phyloP scores from a whole-genome alignment of 176 grass and related monocot genomes.

The Alopecurus myosuroides region DNA sequence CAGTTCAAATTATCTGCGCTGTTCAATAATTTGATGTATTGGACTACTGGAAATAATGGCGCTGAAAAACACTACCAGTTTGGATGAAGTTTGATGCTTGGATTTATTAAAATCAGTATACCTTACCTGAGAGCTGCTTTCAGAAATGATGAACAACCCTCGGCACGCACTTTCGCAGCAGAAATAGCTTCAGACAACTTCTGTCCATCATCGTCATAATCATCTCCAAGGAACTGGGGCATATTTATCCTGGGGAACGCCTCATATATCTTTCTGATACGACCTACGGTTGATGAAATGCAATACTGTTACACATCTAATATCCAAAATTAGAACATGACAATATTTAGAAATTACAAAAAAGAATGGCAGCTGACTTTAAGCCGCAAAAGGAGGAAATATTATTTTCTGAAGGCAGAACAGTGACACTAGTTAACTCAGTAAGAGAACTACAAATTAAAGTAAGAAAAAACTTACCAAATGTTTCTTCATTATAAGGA shows the following conservation, averaged over 20 bases:
- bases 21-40: background rate
- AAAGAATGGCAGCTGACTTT: conserved; percentile 6
- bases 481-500: conserved; percentile 63
- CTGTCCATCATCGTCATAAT: conserved; percentile 80
- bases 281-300: conserved; percentile 53
- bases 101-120: conserved; percentile 13
- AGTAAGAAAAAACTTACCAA: conserved; percentile 52
- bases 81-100: conserved; percentile 9
- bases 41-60: background rate
- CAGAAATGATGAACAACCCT: conserved; percentile 84
- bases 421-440: background rate
- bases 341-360: background rate
- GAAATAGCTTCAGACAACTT: conserved; percentile 87
- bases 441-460: conserved; percentile 11
- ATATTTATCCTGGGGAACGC: conserved; percentile 84
- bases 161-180: conserved; percentile 79
- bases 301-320: conserved; percentile 37
- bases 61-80: conserved; percentile 7
- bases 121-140: conserved; percentile 85
- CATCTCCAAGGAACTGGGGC: conserved; percentile 63
- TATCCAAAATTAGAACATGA: background rate
- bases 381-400: background rate
- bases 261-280: conserved; percentile 77
- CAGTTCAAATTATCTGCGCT: background rate
- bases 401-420: background rate